Base-by-base conservation (phyloP, 2,329 filamentous ascomycete genomes). In the Ascochyta clinopodiicola region DNA sequence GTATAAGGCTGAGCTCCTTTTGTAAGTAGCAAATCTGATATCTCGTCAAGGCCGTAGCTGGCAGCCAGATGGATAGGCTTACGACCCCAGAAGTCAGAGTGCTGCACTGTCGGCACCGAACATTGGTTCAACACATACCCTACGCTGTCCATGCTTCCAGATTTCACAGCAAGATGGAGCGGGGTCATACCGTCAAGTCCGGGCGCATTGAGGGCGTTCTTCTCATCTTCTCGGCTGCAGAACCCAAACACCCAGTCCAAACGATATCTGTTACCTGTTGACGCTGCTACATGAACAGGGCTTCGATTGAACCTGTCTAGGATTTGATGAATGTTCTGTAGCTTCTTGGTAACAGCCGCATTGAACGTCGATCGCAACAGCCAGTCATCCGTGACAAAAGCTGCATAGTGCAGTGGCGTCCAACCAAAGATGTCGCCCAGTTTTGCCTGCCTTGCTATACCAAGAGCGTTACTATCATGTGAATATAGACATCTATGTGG, bases 341-440 rank as follows among this genome's bases (percentile, higher is more conserved):
- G 31, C 7, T 12, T 32, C 31, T 4, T 12, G 13, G 31, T 32
- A 32, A 12, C 31, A 10, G 31, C 4, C 13, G 9, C 9, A 32
- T 10, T 12, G 31, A 12, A 10, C 6, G 17, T 32, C 13, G 31
- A 32, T 32, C 13, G 9, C 13, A 7, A 4, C 13, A 32, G 13
- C 31, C 13, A 10, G 31, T 13, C 17, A 17, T 17, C 17, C 31
- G 9, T 10, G 31, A 32, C 7, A 4, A 32, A 12, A 12, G 34
- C 44, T 6, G 44, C 44, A 21, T 46, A 46, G 13, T 46, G 44
- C 8, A 46, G 44, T 13, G 44, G 44, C 4, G 32, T 46, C 44
- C 44, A 46, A 12, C 15, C 44, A 8, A 37, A 46, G 9, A 46
- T 36, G 24, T 46, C 44, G 2, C 19, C 22, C 8, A n/a, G 4